Evolutionary conservation across 768 basidiomycete genomes (phyloP).

Genomic region (Suillus sp.): DNA sequence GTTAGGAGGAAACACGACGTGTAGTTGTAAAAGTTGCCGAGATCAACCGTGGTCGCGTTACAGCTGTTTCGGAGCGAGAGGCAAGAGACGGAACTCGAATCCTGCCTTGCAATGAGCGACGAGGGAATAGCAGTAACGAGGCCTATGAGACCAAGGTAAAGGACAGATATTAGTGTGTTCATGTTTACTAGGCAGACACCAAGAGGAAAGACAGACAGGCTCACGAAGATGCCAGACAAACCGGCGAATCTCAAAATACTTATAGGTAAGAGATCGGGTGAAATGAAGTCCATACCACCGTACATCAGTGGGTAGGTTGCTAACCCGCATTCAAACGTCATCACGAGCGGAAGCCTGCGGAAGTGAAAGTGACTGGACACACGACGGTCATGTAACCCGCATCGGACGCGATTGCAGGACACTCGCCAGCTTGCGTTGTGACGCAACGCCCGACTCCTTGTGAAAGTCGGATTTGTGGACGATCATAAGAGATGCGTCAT

Average conservation of each 20-base stretch:
- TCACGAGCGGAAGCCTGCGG: background rate
- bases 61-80: constrained; percentile 23
- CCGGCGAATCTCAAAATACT: background rate
- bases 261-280: background rate
- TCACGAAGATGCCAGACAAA: background rate
- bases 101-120: constrained; percentile 16
- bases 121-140: constrained; percentile 9
- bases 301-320: background rate
- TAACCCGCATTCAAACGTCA: background rate
- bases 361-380: background rate
- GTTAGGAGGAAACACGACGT: constrained; percentile 25
- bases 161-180: background rate
- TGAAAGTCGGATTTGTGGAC: no score
- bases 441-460: no score
- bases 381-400: background rate
- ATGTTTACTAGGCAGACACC: background rate
- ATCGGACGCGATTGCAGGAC: background rate
- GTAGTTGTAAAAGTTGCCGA: constrained; percentile 24
- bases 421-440: no score
- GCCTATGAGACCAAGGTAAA: constrained; percentile 12
- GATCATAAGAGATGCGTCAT: no score
- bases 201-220: background rate
- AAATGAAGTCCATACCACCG: background rate
- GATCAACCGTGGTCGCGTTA: constrained; percentile 21
- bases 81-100: constrained; percentile 17